Base-by-base conservation (phyloP, 1,139 yeast species). In the Yamadazyma conglobata region DNA sequence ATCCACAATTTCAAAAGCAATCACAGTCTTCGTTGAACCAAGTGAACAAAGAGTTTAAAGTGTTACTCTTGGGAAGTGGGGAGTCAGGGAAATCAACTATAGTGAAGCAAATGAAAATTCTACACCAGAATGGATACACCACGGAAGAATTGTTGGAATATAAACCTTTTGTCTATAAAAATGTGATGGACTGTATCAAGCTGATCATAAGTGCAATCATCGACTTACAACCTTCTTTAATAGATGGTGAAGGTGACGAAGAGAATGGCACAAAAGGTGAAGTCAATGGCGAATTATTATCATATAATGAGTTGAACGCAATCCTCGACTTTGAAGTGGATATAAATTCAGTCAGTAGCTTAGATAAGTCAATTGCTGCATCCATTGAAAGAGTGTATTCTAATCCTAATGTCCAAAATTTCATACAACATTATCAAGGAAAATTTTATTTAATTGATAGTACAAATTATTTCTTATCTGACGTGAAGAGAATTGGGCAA, bases 361-460 rank as follows among this genome's bases (percentile, higher is more conserved):
- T 78, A 38, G 69, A 72, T 44, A 52, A 56, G 10, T 52, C 48
- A 5, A 58, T 80, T 30, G 77, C 77, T 1, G 34, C 41, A 4
- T 64, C 64, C 30, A 71, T 81, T 33, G 49, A 55, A 15, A 53
- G 54, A 15, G 50, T 88, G 20, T 81, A 91, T 73, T 52, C 61
- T 23, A 52, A 48, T 8, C 76, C 79, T 1, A 73, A 73, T 11
- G 86, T 88, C 9, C 66, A 64, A 39, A 60, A 68, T 23, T 63
- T 84, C 42, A 60, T 83, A 30, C 67, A 68, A 34, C 70, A 73
- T 31, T 75, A 80, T 39, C 77, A 86, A 41, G 78, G 85, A 21
- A 78, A 80, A 36, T 88, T 87, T 48, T 88, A 88, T 53, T 64
- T 89, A 30, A 78, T 87, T 71, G 97, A 89, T 54, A 85, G 95